Evolutionary conservation across 192 early-diverging fungal genomes (phyloP), one percentile per base, ranked within the genome.

Genomic region (Coemansia sp.): DNA sequence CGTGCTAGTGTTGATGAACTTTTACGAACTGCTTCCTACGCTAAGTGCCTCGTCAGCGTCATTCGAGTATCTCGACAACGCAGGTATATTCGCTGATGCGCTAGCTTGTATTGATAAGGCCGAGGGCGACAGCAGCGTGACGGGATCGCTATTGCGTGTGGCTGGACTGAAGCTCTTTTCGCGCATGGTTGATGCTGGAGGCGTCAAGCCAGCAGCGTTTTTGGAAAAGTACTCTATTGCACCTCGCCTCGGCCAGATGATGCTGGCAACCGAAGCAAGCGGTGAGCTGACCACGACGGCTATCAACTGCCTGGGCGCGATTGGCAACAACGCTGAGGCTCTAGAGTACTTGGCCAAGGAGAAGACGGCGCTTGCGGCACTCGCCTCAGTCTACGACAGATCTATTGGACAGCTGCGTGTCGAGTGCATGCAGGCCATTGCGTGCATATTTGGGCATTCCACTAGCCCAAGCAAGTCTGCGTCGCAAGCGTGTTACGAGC

Each of bases 401-500:
- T 75, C 79, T 15, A 11, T 70, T 16, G 67, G 70, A 13, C 24
- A 65, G 13, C 59, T 76, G 47, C 73, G 74, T 13, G 61, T 81
- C 49, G 70, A 76, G 49, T 81, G 70, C 52, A 67, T 81, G 11
- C 62, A 71, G 64, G 62, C 74, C n/a, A 68, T 81, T 50, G 63
- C 79, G 29, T 81, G 79, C 34, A 73, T 81, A 20, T 81, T 81
- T 64, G 74, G 74, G 2, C 68, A 70, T 58, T 63, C 74, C 32
- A 12, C 56, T 11, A 44, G 64, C 18, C 70, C 79, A 3, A 64
- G 61, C 52, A 63, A 55, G 38, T 38, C 67, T 3, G 44, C 58
- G 8, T 81, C 79, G 16, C 79, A 81, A 65, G 45, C 67, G 20
- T 81, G 79, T 59, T 81, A 73, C 39, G 74, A 81, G 34, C 64